Conservation (phyloP, 805 yeast species). For the Yamadazyma ubonensis region DNA sequence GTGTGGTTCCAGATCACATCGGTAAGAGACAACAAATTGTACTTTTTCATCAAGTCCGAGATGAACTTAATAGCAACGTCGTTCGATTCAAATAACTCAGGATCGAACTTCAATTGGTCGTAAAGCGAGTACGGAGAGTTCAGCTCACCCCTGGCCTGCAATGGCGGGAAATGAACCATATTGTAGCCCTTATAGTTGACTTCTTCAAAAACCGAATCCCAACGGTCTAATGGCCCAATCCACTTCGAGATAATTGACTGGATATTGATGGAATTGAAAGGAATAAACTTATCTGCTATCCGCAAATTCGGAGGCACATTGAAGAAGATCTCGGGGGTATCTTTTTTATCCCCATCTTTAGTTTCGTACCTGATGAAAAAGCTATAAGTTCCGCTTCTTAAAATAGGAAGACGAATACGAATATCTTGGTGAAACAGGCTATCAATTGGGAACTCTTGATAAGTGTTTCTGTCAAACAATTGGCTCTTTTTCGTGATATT, state of each 20-base stretch:
- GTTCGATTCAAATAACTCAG: slow-evolving; percentile 52
- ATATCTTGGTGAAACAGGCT: slow-evolving; percentile 66
- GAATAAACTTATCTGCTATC: slow-evolving; percentile 54
- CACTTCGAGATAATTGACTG: slow-evolving; percentile 90
- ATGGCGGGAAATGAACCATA: slow-evolving; percentile 94
- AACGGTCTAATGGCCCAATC: slow-evolving; percentile 67
- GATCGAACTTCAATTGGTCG: slow-evolving; percentile 82
- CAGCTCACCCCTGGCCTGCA: slow-evolving; percentile 85
- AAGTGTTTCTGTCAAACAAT: slow-evolving; percentile 56
- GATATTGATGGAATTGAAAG: slow-evolving; percentile 75
- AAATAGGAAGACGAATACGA: slow-evolving; percentile 58
- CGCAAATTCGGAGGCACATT: slow-evolving; percentile 76
- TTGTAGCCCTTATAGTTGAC: slow-evolving; percentile 80
- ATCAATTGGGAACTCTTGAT: slow-evolving; percentile 49
- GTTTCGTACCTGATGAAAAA: slow-evolving; percentile 64
- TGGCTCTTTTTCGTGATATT: slow-evolving; percentile 56
- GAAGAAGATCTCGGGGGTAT: slow-evolving; percentile 62
- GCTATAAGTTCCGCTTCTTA: slow-evolving; percentile 74
- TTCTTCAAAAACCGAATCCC: slow-evolving; percentile 65
- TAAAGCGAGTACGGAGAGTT: slow-evolving; percentile 90
- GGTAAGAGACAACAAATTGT: slow-evolving; percentile 73
- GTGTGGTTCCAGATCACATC: slow-evolving; percentile 96
- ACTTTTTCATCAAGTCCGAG: slow-evolving; percentile 46
- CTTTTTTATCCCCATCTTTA: slow-evolving; percentile 19
- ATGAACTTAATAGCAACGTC: slow-evolving; percentile 57